Evolutionary conservation across 306 rosid species (phyloP), one percentile per base, ranked within the genome.

Genomic region (Dalbergia oliveri): DNA sequence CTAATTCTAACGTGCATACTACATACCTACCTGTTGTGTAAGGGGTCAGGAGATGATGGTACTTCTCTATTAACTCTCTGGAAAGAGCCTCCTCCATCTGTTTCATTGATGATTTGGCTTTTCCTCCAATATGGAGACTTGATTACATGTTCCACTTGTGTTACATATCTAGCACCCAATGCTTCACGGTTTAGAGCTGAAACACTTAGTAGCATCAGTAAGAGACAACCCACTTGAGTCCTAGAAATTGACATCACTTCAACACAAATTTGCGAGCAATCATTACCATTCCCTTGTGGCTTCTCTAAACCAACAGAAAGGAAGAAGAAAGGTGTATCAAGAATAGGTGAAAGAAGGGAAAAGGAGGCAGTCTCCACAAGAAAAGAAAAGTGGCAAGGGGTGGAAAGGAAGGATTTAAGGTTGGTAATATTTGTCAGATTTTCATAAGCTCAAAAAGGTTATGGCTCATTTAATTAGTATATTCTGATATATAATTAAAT

Each of bases 1-100:
- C 31, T 26, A 26, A 26, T 26, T 26, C 31, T 26, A 26, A 1
- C 3, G 31, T 26, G 49, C 61, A 75, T 79, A 49, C 84, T 84
- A 90, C 84, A 9, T 50, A 50, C n/a, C 19, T 91, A 94, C 88
- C 90, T 90, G 87, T 94, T 91, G 87, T 94, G 98, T 70, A 94
- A 83, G 14, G 94, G 97, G 61, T 91, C 95, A 62, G 97, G 97
- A 83, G 90, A 72, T 77, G 94, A 91, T 8, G 97, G 97, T 35
- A 91, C 95, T 84, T 73, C 45, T 85, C 97, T 89, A n/a, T 89
- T 71, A 53, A 54, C 54, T 18, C 88, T 34, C 8, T 83, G 72
- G 33, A 80, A 88, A 82, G 79, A 73, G 41, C 83, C 85, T 78
- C 69, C 76, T 14, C 19, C 58, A 31, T 80, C 72, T 41, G 47